These are phyloP conservation scores for Tilletiopsis washingtonensis DNA, from an alignment of 1,284 basidiomycete species.

Conservation along the genomic window DNA sequence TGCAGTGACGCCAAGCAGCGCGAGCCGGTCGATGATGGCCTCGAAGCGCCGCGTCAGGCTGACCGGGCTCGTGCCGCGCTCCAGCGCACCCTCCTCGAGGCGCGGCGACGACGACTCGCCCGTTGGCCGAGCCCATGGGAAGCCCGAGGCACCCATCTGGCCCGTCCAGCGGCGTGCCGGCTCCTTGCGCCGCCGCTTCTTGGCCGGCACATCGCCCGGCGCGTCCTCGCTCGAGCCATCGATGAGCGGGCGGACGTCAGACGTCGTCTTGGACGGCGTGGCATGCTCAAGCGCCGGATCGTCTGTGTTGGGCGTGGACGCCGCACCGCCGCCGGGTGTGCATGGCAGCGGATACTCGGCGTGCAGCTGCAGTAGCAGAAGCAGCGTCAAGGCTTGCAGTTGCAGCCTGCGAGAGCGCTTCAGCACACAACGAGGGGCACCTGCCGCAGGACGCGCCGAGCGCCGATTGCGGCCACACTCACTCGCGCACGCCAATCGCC, in stretches of 20 bases:
- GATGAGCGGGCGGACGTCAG: too few relatives aligned
- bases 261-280: too few relatives aligned
- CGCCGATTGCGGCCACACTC: too few relatives aligned
- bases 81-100: not conserved
- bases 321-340: too few relatives aligned
- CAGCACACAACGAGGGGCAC: too few relatives aligned
- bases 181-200: slow-evolving; percentile 1
- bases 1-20: slow-evolving; percentile 1
- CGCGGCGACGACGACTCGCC: not conserved
- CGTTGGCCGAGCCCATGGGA: slow-evolving; percentile 2
- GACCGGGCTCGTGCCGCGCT: not conserved
- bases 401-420: too few relatives aligned
- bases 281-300: too few relatives aligned
- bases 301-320: too few relatives aligned
- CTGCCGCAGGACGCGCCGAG: too few relatives aligned
- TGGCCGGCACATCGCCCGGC: not conserved
- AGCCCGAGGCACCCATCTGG: not conserved
- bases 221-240: not conserved
- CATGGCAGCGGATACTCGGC: too few relatives aligned
- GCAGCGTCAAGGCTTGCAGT: too few relatives aligned
- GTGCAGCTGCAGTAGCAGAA: not conserved
- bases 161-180: slow-evolving; percentile 5
- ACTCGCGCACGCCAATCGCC: too few relatives aligned
- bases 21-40: slow-evolving; percentile 3
- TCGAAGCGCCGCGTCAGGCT: slow-evolving; percentile 5